These are phyloP conservation scores for Cercospora nicotianae DNA, from an alignment of 2,329 filamentous ascomycete species.

Conservation along the genomic window DNA sequence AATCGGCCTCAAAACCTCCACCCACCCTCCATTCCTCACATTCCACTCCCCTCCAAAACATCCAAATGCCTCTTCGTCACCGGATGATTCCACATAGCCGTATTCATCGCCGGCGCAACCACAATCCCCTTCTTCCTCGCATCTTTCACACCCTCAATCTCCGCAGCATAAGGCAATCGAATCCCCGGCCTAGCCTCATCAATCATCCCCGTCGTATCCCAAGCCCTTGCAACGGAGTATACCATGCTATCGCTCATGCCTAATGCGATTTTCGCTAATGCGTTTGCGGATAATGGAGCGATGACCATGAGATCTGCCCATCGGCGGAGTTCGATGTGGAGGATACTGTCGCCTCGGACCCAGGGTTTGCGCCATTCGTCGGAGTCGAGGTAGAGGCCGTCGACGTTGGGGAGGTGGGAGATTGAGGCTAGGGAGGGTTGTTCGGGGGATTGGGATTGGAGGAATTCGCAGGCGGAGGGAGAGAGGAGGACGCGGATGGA, in stretches of 20 bases:
- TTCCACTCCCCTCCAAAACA: conserved; percentile 74
- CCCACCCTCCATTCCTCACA: conserved; percentile 50
- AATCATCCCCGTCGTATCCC: conserved; percentile 70
- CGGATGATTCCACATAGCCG: conserved; percentile 84
- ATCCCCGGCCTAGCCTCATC: conserved; percentile 44
- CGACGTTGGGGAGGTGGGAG: conserved; percentile 65
- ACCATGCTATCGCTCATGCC: conserved; percentile 79
- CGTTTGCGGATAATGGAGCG: conserved; percentile 80
- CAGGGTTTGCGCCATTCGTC: conserved; percentile 83
- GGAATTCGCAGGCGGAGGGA: conserved; percentile 69
- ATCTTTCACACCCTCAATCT: conserved; percentile 23
- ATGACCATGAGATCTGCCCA: conserved; percentile 81
- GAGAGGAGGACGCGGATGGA: conserved; percentile 87
- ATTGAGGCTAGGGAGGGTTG: conserved; percentile 69
- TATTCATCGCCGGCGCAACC: conserved; percentile 84
- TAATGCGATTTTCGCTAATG: conserved; percentile 76
- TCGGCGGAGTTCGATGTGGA: conserved; percentile 85
- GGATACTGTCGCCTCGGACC: conserved; percentile 73
- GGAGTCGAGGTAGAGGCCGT: conserved; percentile 77
- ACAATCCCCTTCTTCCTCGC: conserved; percentile 64
- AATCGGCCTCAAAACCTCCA: conserved; percentile 71
- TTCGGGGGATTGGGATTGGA: conserved; percentile 72
- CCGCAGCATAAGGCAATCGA: conserved; percentile 21
- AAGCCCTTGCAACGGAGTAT: conserved; percentile 73
- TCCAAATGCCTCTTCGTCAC: conserved; percentile 71